Percentiles rank a stretch among this genome's conserved stretches.
Conservation (phyloP, 139 green algal species). For the Chlorella sp. region DNA sequence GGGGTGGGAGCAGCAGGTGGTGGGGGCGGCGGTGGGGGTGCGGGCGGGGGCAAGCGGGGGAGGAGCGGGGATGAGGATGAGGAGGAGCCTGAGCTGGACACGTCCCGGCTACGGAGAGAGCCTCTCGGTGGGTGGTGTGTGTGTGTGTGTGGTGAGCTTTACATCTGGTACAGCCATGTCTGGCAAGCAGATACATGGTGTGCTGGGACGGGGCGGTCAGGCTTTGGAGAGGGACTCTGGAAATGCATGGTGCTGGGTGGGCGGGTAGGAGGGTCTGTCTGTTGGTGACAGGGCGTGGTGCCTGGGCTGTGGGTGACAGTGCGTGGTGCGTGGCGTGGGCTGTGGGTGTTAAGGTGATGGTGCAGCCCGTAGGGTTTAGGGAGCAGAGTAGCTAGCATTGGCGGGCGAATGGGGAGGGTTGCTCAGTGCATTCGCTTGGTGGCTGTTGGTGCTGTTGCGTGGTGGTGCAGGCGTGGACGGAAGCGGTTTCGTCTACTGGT, state of each 20-base stretch:
- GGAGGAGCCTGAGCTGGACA: not conserved
- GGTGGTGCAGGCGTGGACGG: not conserved
- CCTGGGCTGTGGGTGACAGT: not conserved
- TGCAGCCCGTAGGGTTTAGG: not conserved
- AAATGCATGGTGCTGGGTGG: not conserved
- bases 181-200: not conserved
- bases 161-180: not conserved
- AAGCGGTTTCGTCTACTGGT: not conserved
- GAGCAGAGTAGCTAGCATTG: too few relatives aligned
- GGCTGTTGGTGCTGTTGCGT: not conserved
- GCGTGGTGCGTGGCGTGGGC: not conserved
- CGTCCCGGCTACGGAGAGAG: not conserved
- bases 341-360: not conserved
- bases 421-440: too few relatives aligned
- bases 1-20: too few relatives aligned
- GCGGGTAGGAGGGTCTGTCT: not conserved
- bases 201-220: not conserved
- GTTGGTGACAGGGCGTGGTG: not conserved
- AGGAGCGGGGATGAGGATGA: not conserved
- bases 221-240: not conserved
- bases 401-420: too few relatives aligned
- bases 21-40: too few relatives aligned
- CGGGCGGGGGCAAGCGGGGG: too few relatives aligned
- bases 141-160: not conserved
- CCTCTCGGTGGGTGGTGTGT: not conserved